These are phyloP conservation scores for Albugo laibachii DNA, from an alignment of 352 stramenopile species.

Conservation along the genomic window DNA sequence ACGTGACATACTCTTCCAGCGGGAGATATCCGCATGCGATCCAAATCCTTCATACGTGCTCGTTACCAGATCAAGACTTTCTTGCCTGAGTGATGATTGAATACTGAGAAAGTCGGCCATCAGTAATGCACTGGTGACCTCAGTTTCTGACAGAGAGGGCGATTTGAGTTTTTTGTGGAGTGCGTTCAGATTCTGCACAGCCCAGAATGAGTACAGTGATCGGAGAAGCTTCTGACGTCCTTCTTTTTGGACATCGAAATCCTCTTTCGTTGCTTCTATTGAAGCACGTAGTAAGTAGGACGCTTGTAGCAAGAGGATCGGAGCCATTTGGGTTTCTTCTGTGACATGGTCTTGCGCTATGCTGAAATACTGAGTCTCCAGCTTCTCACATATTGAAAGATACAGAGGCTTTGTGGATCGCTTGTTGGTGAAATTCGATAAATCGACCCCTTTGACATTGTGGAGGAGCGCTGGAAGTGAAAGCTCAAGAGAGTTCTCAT, in stretches of 20 bases:
- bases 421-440: conserved; percentile 1
- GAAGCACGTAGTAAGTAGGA: neutral
- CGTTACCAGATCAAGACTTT: conserved; percentile 21
- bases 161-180: neutral
- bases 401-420: conserved; percentile 9
- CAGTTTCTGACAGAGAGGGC: conserved; percentile 7
- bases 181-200: neutral
- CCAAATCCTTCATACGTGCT: conserved; percentile 40
- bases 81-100: conserved; percentile 9
- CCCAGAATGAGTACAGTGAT: conserved; percentile 1
- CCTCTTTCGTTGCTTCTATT: conserved; percentile 5
- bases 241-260: neutral
- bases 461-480: conserved; percentile 30
- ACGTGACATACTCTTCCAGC: conserved; percentile 18
- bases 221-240: neutral
- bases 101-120: conserved; percentile 73
- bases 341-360: neutral
- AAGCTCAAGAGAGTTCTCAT: conserved; percentile 25
- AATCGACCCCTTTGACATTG: conserved; percentile 20
- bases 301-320: neutral
- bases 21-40: conserved; percentile 16
- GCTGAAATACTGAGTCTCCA: conserved; percentile 28
- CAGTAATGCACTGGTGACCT: conserved; percentile 32
- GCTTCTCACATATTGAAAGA: conserved; percentile 29
- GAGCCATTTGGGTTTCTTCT: neutral